A percentile compares a stretch with the other conserved stretches of the same genome.
These are phyloP conservation scores for Capsella rubella DNA, from an alignment of 441 rosid genomes.

Conservation along the genomic window DNA sequence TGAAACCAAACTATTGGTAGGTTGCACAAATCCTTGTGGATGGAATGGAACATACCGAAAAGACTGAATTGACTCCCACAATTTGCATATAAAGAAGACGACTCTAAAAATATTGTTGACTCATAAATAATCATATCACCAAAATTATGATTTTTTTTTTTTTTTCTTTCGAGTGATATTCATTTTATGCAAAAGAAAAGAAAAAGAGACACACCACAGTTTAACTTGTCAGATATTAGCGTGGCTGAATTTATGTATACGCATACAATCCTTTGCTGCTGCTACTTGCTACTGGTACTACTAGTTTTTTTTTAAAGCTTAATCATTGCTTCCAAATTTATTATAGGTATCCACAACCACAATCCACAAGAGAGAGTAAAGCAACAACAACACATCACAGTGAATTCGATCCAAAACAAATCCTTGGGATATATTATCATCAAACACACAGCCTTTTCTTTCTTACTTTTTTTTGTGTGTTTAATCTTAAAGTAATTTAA, in stretches of 20 bases:
- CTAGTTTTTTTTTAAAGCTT: background rate
- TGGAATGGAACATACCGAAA: conserved; percentile 16
- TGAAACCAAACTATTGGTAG: conserved; percentile 25
- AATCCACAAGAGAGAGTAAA: background rate
- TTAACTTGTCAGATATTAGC: conserved; percentile 36
- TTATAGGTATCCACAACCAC: conserved; percentile 16
- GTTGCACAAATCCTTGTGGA: background rate
- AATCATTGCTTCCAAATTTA: conserved; percentile 3
- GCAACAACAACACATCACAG: conserved; percentile 25
- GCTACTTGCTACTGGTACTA: background rate
- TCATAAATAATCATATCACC: background rate
- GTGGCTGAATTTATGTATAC: conserved; percentile 21
- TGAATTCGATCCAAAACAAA: conserved; percentile 31
- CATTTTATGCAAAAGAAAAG: background rate
- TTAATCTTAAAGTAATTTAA: background rate
- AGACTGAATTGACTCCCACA: conserved; percentile 24
- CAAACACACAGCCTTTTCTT: conserved; percentile 9
- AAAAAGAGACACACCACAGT: background rate
- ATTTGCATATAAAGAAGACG: background rate
- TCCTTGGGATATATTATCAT: background rate
- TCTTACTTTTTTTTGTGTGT: background rate
- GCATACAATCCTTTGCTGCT: background rate
- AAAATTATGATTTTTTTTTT: background rate
- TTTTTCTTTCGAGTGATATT: background rate
- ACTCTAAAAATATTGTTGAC: background rate